Evolutionary conservation across 176 grass and related monocot species (phyloP).

Genomic region (Panicum miliaceum): DNA sequence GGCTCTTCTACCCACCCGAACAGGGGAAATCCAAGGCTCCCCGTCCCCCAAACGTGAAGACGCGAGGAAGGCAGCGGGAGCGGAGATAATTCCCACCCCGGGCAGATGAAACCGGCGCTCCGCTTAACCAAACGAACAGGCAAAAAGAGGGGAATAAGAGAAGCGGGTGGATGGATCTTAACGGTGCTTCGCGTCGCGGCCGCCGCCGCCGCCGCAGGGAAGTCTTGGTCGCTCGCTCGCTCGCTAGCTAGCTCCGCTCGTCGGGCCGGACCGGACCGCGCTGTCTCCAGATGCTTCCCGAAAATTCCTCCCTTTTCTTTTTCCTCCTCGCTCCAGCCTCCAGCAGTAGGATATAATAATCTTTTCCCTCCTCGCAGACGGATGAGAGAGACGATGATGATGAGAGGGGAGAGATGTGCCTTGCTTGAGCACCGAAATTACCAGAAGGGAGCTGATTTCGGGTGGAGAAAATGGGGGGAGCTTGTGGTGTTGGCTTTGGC

Average conservation of each 20-base stretch:
- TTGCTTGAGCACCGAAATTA: constrained; percentile 2
- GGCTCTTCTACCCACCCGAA: not conserved
- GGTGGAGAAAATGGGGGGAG: too few relatives aligned
- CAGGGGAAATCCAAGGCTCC: not conserved
- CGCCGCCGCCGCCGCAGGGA: not conserved
- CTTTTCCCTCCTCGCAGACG: not conserved
- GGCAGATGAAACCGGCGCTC: not conserved
- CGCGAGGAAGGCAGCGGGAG: not conserved
- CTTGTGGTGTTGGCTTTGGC: too few relatives aligned
- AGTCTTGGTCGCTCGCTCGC: not conserved
- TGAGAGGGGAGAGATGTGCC: not conserved
- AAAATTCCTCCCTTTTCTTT: not conserved
- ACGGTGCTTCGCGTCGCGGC: not conserved
- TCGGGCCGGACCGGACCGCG: not conserved
- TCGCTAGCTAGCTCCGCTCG: not conserved
- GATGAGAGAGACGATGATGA: not conserved
- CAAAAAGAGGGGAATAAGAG: not conserved
- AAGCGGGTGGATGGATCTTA: constrained; percentile 12
- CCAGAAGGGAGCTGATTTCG: too few relatives aligned
- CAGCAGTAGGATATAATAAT: not conserved
- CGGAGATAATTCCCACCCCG: constrained; percentile 25
- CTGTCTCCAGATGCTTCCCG: constrained; percentile 45
- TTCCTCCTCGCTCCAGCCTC: not conserved
- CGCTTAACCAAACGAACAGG: not conserved
- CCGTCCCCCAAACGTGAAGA: not conserved